Evolutionary conservation across 441 rosid species (phyloP), one percentile per base, ranked within the genome.

Genomic region (Capsella rubella): DNA sequence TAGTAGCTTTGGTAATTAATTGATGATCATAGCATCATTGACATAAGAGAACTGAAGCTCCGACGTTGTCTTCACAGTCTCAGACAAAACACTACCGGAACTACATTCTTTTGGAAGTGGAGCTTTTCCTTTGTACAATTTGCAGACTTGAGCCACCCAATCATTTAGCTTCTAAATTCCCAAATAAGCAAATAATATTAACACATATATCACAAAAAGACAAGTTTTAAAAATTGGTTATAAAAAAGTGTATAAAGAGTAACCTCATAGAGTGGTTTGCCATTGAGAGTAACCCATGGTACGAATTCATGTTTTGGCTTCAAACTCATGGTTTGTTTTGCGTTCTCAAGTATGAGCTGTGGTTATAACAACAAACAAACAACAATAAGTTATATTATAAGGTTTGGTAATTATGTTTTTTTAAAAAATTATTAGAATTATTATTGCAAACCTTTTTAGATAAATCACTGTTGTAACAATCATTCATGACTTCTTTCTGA

Each of bases 231-330:
- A 13, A 59, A 3, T 34, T 21, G 14, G 47, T 59, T 59, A 39
- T 35, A 3, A 39, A 4, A 39, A 39, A 39, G n/a, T 39, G 47
- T 13, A 42, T 13, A 14, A 40, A 3, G 6, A 12, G 27, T 47
- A 8, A 87, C 90, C 0, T 57, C 40, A 65, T 50, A 61, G 6
- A 89, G 70, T 16, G 88, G 78, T 31, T 42, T 13, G 57, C 59
- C 50, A 28, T 91, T 83, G 50, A 89, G 81, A 5, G 84, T 77
- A 42, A 89, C 80, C 97, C 93, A 88, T 12, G 95, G 97, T 25
- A 88, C 79, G 32, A 31, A 84, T 21, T 34, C 4, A 42, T 66
- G 87, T 42, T 80, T 75, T 5, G 95, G 95, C 46, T 57, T 61
- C 8, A 83, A 76, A 39, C 55, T 43, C 14, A 13, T 15, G 0